phyloP scores from a whole-genome alignment of 225 moss, liverwort and hornwort species.

The Bryoerythrophyllum caledonicum region DNA sequence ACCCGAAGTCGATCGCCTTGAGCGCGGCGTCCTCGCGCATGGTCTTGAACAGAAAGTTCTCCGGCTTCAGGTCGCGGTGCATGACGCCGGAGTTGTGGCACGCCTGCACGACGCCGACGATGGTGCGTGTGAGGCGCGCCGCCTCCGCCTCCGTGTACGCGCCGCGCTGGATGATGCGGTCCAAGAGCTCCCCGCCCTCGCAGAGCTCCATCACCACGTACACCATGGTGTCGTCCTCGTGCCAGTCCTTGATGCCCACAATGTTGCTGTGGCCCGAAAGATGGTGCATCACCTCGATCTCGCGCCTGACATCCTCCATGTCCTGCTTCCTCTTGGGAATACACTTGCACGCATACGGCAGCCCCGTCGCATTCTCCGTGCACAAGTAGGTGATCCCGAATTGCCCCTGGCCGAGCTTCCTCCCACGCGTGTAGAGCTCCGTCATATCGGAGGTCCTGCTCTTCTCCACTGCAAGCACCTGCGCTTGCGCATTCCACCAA shows the following conservation, averaged over 20 bases:
- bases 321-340: conserved; percentile 86
- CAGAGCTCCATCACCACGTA: conserved; percentile 94
- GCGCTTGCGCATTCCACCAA: no score
- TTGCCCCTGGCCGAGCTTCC: no score
- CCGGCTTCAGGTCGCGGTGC: conserved; percentile 86
- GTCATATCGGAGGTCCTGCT: no score
- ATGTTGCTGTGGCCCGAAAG: no score
- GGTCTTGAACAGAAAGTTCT: conserved; percentile 82
- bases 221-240: conserved; percentile 58
- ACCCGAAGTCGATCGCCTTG: conserved; percentile 44
- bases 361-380: no score
- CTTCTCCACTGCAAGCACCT: no score
- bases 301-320: conserved; percentile 79
- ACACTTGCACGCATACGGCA: conserved; percentile 79
- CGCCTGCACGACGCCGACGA: conserved; percentile 71
- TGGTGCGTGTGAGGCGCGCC: conserved; percentile 66
- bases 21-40: conserved; percentile 53
- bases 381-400: no score
- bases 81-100: conserved; percentile 59
- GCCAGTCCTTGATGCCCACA: no score
- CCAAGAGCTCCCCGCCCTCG: conserved; percentile 82
- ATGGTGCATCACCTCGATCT: conserved; percentile 81
- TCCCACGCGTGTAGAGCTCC: no score
- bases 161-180: no score
- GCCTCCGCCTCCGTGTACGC: no score